phyloP scores from a whole-genome alignment of 805 yeast genomes.

The Myxozyma neotropica region DNA sequence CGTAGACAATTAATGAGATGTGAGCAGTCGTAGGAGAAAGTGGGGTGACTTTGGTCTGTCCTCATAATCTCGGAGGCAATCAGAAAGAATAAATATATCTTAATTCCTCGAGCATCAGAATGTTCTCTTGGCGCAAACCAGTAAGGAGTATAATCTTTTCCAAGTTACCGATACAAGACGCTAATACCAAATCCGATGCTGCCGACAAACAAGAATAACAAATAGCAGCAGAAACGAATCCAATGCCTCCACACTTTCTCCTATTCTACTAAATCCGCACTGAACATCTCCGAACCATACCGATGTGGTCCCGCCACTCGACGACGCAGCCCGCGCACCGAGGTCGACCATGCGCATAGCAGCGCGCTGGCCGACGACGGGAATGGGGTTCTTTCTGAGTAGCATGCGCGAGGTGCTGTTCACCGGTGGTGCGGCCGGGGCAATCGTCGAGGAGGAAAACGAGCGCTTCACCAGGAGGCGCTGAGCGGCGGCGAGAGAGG shows the following conservation, averaged over 20 bases:
- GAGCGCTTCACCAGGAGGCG: constrained; percentile 34
- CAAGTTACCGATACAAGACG: neutral
- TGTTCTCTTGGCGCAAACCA: neutral
- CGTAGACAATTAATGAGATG: neutral
- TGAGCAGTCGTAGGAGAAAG: too few relatives aligned
- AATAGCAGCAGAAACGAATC: neutral
- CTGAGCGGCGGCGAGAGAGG: constrained; percentile 26
- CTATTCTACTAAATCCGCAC: too few relatives aligned
- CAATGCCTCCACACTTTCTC: too few relatives aligned
- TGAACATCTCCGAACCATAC: constrained; percentile 38
- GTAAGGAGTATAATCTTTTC: neutral
- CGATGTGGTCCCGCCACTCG: constrained; percentile 41
- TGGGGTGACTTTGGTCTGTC: too few relatives aligned
- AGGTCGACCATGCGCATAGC: constrained; percentile 41
- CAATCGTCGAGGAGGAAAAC: constrained; percentile 17
- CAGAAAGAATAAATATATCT: neutral
- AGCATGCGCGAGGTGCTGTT: constrained; percentile 23
- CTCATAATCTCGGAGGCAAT: too few relatives aligned
- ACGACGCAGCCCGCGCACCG: constrained; percentile 37
- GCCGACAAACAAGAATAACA: too few relatives aligned
- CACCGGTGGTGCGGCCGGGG: constrained; percentile 15
- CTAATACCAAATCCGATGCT: neutral
- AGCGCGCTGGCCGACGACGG: constrained; percentile 39
- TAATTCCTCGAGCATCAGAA: neutral
- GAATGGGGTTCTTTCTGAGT: constrained; percentile 24